Evolutionary conservation across 1,284 basidiomycete genomes (phyloP).

Genomic region (Ustilago bromivora): DNA sequence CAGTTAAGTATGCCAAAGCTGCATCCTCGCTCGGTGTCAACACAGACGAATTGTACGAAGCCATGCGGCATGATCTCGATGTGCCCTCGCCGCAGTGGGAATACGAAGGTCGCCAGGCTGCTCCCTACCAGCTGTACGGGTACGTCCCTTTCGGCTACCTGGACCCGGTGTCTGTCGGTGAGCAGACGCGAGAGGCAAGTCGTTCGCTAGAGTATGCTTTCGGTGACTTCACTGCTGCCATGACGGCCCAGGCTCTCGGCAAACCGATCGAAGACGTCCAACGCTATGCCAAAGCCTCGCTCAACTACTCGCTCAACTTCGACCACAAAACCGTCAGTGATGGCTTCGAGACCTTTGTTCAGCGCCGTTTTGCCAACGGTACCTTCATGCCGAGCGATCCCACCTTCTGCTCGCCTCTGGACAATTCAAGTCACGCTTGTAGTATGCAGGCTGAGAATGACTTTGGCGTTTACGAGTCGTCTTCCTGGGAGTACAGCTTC

Average conservation of each 20-base stretch:
- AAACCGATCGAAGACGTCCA: conserved; percentile 31
- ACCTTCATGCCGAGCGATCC: conserved; percentile 53
- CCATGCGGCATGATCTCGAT: conserved; percentile 62
- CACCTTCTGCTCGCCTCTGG: conserved; percentile 56
- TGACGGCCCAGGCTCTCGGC: conserved; percentile 47
- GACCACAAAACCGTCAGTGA: conserved; percentile 36
- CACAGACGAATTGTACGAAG: conserved; percentile 54
- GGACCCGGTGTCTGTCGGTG: conserved; percentile 53
- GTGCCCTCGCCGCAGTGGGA: conserved; percentile 70
- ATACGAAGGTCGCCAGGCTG: conserved; percentile 56
- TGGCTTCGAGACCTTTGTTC: conserved; percentile 57
- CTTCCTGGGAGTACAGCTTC: conserved; percentile 60
- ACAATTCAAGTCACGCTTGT: conserved; percentile 48
- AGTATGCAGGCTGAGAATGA: conserved; percentile 56
- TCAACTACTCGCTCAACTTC: conserved; percentile 61
- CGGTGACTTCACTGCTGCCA: conserved; percentile 72
- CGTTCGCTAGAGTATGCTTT: conserved; percentile 68
- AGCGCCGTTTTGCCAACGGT: conserved; percentile 54
- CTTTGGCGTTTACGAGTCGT: conserved; percentile 58
- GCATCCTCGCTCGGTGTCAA: conserved; percentile 46
- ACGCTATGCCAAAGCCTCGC: conserved; percentile 34
- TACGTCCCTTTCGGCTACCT: conserved; percentile 59
- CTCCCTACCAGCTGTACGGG: conserved; percentile 51
- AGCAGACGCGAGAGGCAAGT: conserved; percentile 58
- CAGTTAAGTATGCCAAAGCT: conserved; percentile 55